Percentiles rank a stretch among this genome's conserved stretches.
phyloP scores from a whole-genome alignment of 2,329 filamentous ascomycete genomes.

The Tolypocladium nubicola region DNA sequence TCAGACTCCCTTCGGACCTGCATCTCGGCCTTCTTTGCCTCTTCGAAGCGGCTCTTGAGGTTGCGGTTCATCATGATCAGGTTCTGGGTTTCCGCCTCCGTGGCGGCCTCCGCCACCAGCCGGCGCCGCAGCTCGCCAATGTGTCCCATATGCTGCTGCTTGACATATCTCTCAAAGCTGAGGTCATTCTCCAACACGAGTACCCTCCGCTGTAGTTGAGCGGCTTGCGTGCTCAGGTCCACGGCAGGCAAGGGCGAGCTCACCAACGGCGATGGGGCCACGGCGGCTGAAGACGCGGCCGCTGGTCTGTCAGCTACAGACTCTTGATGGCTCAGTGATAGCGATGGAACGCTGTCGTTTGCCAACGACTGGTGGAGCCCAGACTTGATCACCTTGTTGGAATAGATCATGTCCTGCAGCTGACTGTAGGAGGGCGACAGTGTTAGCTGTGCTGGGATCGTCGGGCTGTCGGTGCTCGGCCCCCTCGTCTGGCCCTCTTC shows the following conservation, averaged over 20 bases:
- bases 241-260: constrained; percentile 18
- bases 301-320: constrained; percentile 27
- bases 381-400: constrained; percentile 47
- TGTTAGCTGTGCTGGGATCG: constrained; percentile 39
- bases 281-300: constrained; percentile 7
- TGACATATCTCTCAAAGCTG: constrained; percentile 74
- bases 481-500: constrained; percentile 25
- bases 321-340: constrained; percentile 40
- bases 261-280: constrained; percentile 16
- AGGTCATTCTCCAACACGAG: constrained; percentile 69
- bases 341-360: constrained; percentile 48
- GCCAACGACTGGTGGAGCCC: constrained; percentile 42
- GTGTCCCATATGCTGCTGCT: constrained; percentile 71
- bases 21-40: constrained; percentile 59
- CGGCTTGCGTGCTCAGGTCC: constrained; percentile 27
- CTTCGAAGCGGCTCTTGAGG: constrained; percentile 61
- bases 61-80: constrained; percentile 67
- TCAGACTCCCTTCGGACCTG: constrained; percentile 64
- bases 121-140: constrained; percentile 69
- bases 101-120: constrained; percentile 65
- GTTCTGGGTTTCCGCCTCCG: constrained; percentile 74
- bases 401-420: constrained; percentile 49
- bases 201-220: constrained; percentile 61
- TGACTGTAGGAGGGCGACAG: constrained; percentile 42
- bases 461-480: constrained; percentile 49